Evolutionary conservation across 2,329 filamentous ascomycete genomes (phyloP), one percentile per base, ranked within the genome.

Genomic region (Trichophyton mentagrophytes): DNA sequence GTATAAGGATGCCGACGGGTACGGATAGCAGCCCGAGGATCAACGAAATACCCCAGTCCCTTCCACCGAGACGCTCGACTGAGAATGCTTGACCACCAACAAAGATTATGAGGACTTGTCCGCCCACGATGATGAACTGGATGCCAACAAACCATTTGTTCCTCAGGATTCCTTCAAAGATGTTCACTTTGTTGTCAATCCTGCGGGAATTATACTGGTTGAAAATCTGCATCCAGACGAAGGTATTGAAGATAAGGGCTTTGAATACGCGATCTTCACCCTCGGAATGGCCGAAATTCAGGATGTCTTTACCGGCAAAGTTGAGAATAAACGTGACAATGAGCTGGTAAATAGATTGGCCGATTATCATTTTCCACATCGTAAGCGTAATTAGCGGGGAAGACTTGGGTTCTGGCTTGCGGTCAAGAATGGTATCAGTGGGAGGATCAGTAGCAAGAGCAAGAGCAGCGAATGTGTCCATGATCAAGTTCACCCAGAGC

Each of bases 331-430:
- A 86, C 0, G 90, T 87, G n/a, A 85, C 83, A 3, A 79, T 79
- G 0, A 97, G 82, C 73, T 97, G 91, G 73, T 93, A 97, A 60
- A 96, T 80, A 1, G 91, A 85, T 72, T 97, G 90, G 1, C 91
- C 92, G 46, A 96, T 81, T 64, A 97, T 96, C 92, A 97, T 97
- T 80, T 97, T 97, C 92, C 92, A 95, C 92, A 97, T 97, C n/a
- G 87, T 91, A 40, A 87, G 77, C 0, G 90, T 95, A 67, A 97
- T 92, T 3, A 92, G 77, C 1, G 86, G 80, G 4, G 86, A 85
- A 36, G 82, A 85, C 70, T 89, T 90, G 2, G 85, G 81, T 62
- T 89, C 85, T 0, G 89, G 89, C 73, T 89, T 90, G 61, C 90
- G 84, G 67, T 95, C 79, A 58, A 96, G 77, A 27, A 96, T 86